Evolutionary conservation across 495 filamentous ascomycete species (phyloP), one percentile per base, ranked within the genome.

Genomic region (Hypoxylon subgilvum): DNA sequence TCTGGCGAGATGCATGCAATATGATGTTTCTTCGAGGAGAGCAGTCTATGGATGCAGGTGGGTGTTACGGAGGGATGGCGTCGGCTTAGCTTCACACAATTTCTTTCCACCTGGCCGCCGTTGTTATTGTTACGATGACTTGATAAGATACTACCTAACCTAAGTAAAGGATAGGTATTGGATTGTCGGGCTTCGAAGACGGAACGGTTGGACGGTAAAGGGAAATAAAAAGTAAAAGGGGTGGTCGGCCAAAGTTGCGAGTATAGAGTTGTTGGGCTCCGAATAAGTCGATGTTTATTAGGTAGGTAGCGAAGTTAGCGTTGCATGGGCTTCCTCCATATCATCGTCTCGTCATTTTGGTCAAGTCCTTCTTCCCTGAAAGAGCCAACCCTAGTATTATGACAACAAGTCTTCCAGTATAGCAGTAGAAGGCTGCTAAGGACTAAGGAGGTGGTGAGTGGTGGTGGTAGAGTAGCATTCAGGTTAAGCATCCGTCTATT

Each of bases 201-300:
- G 46, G 41, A 6, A 41, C 32, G n/a, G n/a, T n/a, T n/a, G n/a
- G n/a, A n/a, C n/a, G n/a, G n/a, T n/a, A n/a, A n/a, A 39, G 41
- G 35, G 23, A 27, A 27, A 8, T 3, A 8, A 35, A 55, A 48
- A 28, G 48, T 50, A 58, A 58, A 59, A 44, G 61, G 61, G 61
- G 54, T 47, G 54, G 30, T 36, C 61, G 49, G 48, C 23, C 54
- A 45, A 54, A 46, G 45, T 49, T 59, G 54, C 54, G 55, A 64
- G 61, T 64, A 64, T 64, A 64, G 55, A 64, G 61, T 64, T 64
- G 54, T 64, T 64, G 50, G 61, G 54, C 61, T 59, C 54, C 61
- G 61, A 38, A n/a, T 4, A 38, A 44, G 38, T 53, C 42, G 53
- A 34, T 55, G 61, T 54, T 58, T 53, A 64, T 51, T 49, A 44